These are phyloP conservation scores for Pyrenophora teres DNA, from an alignment of 2,329 filamentous ascomycete species.

Conservation along the genomic window DNA sequence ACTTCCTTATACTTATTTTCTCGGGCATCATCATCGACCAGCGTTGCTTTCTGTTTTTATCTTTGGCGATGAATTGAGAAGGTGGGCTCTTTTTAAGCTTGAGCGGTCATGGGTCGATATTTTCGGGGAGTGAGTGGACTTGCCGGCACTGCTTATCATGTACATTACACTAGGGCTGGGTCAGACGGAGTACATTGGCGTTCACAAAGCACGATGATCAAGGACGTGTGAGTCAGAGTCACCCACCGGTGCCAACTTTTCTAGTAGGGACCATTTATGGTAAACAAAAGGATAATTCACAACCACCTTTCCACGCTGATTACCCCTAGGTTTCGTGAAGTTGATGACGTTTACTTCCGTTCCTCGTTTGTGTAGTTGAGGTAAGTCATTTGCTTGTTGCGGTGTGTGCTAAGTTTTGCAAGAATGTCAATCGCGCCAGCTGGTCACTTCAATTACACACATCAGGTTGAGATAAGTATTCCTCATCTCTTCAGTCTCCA, in stretches of 20 bases:
- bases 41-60: constrained; percentile 4
- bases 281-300: constrained; percentile 31
- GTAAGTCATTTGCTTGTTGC: constrained; percentile 17
- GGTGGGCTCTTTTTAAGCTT: constrained; percentile 2
- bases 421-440: constrained; percentile 1
- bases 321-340: constrained; percentile 22
- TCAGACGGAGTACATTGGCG: constrained; percentile 16
- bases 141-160: constrained; percentile 13
- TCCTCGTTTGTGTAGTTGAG: constrained; percentile 6
- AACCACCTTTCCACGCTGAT: constrained; percentile 28
- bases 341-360: constrained; percentile 3
- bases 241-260: constrained; percentile 4
- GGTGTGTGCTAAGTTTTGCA: constrained; percentile 12
- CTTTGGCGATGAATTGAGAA: constrained; percentile 3
- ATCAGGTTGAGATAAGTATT: constrained; percentile 3
- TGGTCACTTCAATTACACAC: not conserved
- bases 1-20: not conserved
- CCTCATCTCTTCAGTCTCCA: not conserved
- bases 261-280: constrained; percentile 19
- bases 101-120: constrained; percentile 5
- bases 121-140: constrained; percentile 1
- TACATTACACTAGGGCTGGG: constrained; percentile 16
- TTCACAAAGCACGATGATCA: constrained; percentile 6
- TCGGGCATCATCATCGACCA: not conserved
- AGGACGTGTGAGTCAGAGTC: constrained; percentile 1